Evolutionary conservation across 1,139 yeast genomes (phyloP), one percentile per base, ranked within the genome.

Genomic region (Taphrina flavorubra): DNA sequence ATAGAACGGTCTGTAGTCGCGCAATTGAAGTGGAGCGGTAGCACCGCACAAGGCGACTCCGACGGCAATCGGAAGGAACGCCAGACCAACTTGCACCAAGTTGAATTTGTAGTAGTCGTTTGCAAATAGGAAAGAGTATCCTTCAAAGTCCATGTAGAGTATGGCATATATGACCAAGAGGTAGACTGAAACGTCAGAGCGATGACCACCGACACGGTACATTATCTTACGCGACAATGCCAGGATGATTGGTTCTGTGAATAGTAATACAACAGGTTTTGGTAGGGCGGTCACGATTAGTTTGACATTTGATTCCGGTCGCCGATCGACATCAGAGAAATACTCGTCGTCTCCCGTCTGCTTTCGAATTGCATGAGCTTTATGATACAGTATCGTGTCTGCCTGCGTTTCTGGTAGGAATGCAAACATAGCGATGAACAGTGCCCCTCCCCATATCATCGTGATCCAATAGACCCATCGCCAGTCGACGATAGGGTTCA

Each of bases 391-490:
- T 37, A 65, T 65, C 4, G 53, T 92, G 7, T 96, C 94, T 11
- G 96, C 92, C 78, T 89, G 91, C 34, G 97, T 92, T 80, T 92
- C 97, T 10, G 96, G 96, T 76, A 86, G 80, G 65, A 79, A 60
- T 8, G 76, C 77, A 75, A 85, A 85, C 60, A 86, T 83, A 0
- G 88, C 86, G 0, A 87, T 86, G 0, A 89, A 87, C 1, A 88
- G 88, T 58, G 85, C 62, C 80, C 0, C 68, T 25, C 37, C 75
- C 1, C 79, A 75, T 20, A 71, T 71, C 84, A 79, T 70, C 80
- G 85, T 83, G 44, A 86, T 79, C 87, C 89, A 86, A 56, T 73
- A 72, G 6, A 78, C 66, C 58, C 42, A 85, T 79, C 79, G 88
- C 86, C 79, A 87, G 20, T 53, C 58, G 16, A 53, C 20, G 16